Evolutionary conservation across 257 asterid genomes (phyloP).

Genomic region (Leonotis leonurus): DNA sequence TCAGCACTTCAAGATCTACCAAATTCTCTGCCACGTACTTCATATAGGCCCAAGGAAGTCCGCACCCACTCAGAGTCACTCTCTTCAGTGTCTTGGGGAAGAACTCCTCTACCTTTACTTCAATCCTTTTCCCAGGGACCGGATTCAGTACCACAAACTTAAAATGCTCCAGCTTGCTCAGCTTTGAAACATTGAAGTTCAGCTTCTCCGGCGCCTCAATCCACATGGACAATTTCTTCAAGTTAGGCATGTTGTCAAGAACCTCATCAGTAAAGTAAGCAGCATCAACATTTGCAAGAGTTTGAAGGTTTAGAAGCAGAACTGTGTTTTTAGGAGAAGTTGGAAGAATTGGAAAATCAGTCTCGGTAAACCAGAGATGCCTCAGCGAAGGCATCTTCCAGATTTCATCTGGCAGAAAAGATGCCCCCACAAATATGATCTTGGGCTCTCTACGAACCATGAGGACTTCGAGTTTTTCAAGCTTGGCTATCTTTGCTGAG

Average conservation of each 20-base stretch:
- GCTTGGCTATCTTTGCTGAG: background rate
- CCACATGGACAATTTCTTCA: conserved; percentile 19
- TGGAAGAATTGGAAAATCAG: conserved; percentile 8
- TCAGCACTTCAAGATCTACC: conserved; percentile 15
- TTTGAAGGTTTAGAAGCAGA: conserved; percentile 15
- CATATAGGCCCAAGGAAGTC: conserved; percentile 26
- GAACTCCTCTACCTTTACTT: background rate
- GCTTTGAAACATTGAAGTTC: background rate
- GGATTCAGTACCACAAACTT: conserved; percentile 21
- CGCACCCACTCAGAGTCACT: conserved; percentile 15
- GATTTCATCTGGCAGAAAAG: conserved; percentile 24
- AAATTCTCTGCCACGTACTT: background rate
- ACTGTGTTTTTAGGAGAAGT: background rate
- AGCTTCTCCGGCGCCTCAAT: background rate
- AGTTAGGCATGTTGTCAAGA: conserved; percentile 21
- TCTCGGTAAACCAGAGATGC: conserved; percentile 23
- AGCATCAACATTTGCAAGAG: conserved; percentile 14
- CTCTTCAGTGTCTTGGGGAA: conserved; percentile 10
- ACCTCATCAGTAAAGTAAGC: conserved; percentile 13
- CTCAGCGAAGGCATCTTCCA: conserved; percentile 33
- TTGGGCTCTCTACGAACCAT: conserved; percentile 24
- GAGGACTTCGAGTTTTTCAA: conserved; percentile 19
- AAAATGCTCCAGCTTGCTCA: conserved; percentile 15
- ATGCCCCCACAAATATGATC: conserved; percentile 12
- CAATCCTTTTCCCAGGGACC: background rate